These are phyloP conservation scores for Dendrobium officinale DNA, from an alignment of 106 monocot species.

Conservation along the genomic window DNA sequence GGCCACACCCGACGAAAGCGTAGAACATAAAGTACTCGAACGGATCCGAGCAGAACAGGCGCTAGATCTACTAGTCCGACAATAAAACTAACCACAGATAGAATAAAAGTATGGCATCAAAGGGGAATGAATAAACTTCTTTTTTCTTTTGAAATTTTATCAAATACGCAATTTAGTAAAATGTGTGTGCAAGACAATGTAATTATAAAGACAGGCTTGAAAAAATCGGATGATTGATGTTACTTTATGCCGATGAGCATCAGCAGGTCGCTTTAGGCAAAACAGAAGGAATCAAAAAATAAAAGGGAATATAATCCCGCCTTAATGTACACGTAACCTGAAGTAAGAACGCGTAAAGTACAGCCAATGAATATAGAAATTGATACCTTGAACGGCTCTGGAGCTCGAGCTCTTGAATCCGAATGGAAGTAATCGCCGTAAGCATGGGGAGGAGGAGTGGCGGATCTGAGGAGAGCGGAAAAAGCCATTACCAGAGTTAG, in stretches of 20 bases:
- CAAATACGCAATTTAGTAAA: background rate
- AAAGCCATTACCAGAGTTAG: slow-evolving; percentile 6
- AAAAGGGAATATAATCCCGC: too few relatives aligned
- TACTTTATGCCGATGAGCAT: too few relatives aligned
- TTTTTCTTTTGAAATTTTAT: background rate
- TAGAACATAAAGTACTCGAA: slow-evolving; percentile 20
- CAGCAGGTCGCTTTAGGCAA: too few relatives aligned
- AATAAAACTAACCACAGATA: background rate
- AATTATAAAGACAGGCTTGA: background rate
- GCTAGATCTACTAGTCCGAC: background rate
- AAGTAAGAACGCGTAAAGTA: background rate
- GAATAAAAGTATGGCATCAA: background rate
- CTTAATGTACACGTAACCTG: background rate
- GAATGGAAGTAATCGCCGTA: background rate
- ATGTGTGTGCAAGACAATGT: background rate
- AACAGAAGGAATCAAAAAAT: background rate
- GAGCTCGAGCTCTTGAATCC: background rate
- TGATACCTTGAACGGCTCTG: slow-evolving; percentile 15
- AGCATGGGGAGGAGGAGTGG: slow-evolving; percentile 6
- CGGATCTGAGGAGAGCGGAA: slow-evolving; percentile 18
- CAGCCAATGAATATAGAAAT: background rate
- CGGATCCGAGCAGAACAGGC: background rate
- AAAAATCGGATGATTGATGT: background rate
- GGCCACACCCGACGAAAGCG: background rate
- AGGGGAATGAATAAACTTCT: background rate